Evolutionary conservation across 495 filamentous ascomycete species (phyloP).

Genomic region (Penicillium simplicissimum): DNA sequence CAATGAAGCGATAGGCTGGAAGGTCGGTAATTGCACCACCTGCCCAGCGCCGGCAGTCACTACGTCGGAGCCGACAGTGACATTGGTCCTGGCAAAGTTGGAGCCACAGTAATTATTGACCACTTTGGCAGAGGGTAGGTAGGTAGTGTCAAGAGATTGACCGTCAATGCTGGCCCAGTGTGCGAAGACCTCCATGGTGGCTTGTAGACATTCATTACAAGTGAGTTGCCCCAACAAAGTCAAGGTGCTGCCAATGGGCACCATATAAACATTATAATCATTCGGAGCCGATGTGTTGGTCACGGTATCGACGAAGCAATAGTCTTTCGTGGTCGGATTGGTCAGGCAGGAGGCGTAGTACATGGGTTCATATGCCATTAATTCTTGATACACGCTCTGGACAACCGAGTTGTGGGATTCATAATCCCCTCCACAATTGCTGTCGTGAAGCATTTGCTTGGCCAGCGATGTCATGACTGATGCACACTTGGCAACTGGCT

Average conservation of each 20-base stretch:
- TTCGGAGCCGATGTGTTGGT: constrained; percentile 67
- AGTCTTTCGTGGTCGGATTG: constrained; percentile 38
- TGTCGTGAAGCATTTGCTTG: constrained; percentile 50
- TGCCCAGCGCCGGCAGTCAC: constrained; percentile 19
- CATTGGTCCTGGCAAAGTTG: constrained; percentile 59
- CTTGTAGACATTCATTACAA: constrained; percentile 66
- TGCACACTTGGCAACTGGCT: constrained; percentile 59
- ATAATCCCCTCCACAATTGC: constrained; percentile 73
- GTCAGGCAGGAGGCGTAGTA: constrained; percentile 81
- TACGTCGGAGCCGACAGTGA: constrained; percentile 45
- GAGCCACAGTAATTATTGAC: constrained; percentile 67
- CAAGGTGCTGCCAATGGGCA: constrained; percentile 74
- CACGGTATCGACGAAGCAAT: constrained; percentile 79
- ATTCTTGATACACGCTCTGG: constrained; percentile 67
- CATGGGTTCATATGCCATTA: constrained; percentile 71
- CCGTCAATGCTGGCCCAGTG: constrained; percentile 57
- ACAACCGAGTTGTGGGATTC: constrained; percentile 65
- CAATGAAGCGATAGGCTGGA: constrained; percentile 2
- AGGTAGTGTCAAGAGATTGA: constrained; percentile 59
- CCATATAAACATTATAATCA: constrained; percentile 77
- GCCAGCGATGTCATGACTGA: constrained; percentile 61
- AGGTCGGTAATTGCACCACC: constrained; percentile 3
- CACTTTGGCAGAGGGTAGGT: constrained; percentile 61
- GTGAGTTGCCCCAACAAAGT: constrained; percentile 59
- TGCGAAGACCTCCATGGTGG: constrained; percentile 71